Evolutionary conservation across 306 rosid species (phyloP).

Genomic region (Rosa lucieae): DNA sequence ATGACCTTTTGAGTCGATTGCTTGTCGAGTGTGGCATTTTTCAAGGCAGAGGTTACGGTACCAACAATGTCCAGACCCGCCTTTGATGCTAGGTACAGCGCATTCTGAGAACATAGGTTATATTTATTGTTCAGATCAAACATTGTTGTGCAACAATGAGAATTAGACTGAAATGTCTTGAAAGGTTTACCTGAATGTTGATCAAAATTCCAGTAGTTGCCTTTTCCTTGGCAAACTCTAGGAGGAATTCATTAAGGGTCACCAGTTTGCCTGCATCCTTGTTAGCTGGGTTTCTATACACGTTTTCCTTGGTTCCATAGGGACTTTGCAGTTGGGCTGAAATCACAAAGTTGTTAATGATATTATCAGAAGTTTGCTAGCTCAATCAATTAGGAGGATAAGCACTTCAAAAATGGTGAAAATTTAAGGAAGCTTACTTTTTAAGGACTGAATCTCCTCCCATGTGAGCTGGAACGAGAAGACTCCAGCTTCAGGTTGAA

Average conservation of each 20-base stretch:
- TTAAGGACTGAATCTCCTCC: slow-evolving; percentile 68
- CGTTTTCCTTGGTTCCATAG: not conserved
- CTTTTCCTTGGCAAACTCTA: slow-evolving; percentile 78
- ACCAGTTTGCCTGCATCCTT: slow-evolving; percentile 63
- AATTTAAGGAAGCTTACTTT: slow-evolving; percentile 49
- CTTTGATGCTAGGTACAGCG: slow-evolving; percentile 75
- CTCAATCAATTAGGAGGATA: not conserved
- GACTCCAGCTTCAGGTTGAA: slow-evolving; percentile 64
- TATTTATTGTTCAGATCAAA: not conserved
- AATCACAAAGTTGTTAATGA: slow-evolving; percentile 19
- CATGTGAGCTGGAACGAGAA: slow-evolving; percentile 82
- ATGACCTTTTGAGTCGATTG: slow-evolving; percentile 61
- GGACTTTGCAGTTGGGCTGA: slow-evolving; percentile 65
- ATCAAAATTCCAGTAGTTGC: slow-evolving; percentile 66
- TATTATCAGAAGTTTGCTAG: not conserved
- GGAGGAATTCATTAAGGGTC: slow-evolving; percentile 66
- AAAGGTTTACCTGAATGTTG: slow-evolving; percentile 46
- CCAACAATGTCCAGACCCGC: slow-evolving; percentile 70
- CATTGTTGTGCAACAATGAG: not conserved
- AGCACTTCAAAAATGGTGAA: not conserved
- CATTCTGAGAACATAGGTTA: slow-evolving; percentile 47
- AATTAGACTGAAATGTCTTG: not conserved
- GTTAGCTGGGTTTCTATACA: slow-evolving; percentile 64
- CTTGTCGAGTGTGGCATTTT: slow-evolving; percentile 71
- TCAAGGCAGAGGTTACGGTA: slow-evolving; percentile 46